These are phyloP conservation scores for Gnaphalium uliginosum DNA, from an alignment of 129 eudicot genomes.

Conservation along the genomic window DNA sequence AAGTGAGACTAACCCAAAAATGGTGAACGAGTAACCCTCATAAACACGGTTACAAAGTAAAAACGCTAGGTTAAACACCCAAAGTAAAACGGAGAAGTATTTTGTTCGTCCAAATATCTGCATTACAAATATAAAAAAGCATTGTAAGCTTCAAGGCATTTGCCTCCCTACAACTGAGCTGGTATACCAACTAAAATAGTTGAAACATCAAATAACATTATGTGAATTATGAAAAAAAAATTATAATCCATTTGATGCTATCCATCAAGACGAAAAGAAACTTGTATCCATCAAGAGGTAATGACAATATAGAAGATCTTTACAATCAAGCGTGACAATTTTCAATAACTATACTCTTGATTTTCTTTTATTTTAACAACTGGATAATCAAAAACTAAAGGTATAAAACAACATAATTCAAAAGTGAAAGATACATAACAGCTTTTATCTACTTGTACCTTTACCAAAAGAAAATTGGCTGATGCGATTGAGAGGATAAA, in stretches of 20 bases:
- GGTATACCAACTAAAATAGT: slow-evolving; percentile 7
- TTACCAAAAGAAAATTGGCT: slow-evolving; percentile 77
- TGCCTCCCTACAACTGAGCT: background rate
- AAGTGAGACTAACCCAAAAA: slow-evolving; percentile 64
- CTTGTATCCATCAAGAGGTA: no score
- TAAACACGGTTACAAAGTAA: slow-evolving; percentile 83
- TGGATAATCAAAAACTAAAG: no score
- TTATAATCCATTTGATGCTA: background rate
- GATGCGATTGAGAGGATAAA: slow-evolving; percentile 72
- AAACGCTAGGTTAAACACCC: slow-evolving; percentile 73
- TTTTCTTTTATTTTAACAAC: no score
- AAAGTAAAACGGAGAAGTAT: slow-evolving; percentile 62
- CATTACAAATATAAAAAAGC: slow-evolving; percentile 34
- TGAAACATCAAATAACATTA: slow-evolving; percentile 8
- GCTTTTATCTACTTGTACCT: slow-evolving; percentile 45
- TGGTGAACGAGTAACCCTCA: slow-evolving; percentile 76
- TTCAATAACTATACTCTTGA: no score
- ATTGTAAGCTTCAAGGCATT: background rate
- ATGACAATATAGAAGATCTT: no score
- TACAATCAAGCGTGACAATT: no score
- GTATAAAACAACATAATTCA: background rate
- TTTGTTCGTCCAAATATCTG: slow-evolving; percentile 79
- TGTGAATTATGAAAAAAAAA: background rate
- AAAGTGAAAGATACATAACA: background rate
- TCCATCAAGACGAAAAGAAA: no score